Base-by-base conservation (phyloP, 257 asterid species). In the Ehretia macrophylla region DNA sequence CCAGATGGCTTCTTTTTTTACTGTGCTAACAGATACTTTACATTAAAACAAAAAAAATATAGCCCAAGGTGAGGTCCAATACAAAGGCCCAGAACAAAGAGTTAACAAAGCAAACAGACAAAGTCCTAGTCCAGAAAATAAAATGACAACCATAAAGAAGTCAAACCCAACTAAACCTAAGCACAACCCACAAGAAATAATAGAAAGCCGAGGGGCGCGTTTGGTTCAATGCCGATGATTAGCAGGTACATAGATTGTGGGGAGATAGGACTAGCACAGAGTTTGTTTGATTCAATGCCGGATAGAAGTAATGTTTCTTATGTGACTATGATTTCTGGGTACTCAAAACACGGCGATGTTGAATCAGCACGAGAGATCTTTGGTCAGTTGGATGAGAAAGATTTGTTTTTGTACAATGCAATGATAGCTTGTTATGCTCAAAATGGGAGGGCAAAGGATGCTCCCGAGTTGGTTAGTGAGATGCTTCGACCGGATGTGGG, bases 391-490 rank as follows among this genome's bases (percentile, higher is more conserved):
- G 16, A 17, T 17, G 77, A 67, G 60, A 91, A 79, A 63, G 86
- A 77, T 47, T 73, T 42, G 59, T 63, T 79, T 35, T 46, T 74
- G 55, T 92, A 79, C 40, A 92, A 84, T 46, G 85, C 99, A 32
- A 92, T 88, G 96, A 81, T 88, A 44, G 71, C 96, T 4, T 88
- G 96, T 73, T 86, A 77, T 50, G 90, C 95, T 16, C 85, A 78
- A 66, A 88, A 92, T 49, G 79, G 81, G 55, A 58, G 63, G 51
- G 82, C 96, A 5, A 79, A 80, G 66, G 95, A 88, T 68, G 97
- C 99, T 5, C 50, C 86, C 74, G 60, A 53, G 68, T 68, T 92
- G 42, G 84, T 88, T 35, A 80, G 86, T 14, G 93, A 77, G 27
- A 86, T 92, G 95, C 64, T 82, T 72, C 76, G 44, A 51, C 78